Evolutionary conservation across 768 basidiomycete genomes (phyloP).

Genomic region (Tubosaeta brunneosetosa): DNA sequence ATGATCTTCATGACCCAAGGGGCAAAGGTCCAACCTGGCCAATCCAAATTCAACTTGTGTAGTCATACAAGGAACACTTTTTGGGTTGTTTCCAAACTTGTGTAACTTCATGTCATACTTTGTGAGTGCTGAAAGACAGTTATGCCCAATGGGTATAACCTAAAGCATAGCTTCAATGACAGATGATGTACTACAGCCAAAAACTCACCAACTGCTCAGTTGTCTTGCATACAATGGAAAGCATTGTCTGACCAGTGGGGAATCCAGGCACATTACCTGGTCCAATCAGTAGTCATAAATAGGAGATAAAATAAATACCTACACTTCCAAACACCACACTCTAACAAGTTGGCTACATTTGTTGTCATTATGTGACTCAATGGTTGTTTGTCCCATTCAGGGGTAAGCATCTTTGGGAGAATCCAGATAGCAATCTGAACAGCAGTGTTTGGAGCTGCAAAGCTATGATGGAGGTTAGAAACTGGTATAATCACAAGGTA

Average conservation of each 20-base stretch:
- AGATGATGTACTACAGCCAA: too few relatives aligned
- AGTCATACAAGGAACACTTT: background rate
- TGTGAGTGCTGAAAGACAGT: background rate
- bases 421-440: background rate
- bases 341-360: background rate
- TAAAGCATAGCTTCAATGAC: background rate
- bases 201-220: background rate
- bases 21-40: background rate
- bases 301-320: background rate
- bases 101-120: background rate
- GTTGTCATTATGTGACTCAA: background rate
- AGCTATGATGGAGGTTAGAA: background rate
- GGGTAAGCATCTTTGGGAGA: background rate
- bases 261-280: background rate
- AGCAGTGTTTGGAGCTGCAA: background rate
- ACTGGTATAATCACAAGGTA: background rate
- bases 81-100: background rate
- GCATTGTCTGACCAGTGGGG: background rate
- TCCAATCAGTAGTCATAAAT: background rate
- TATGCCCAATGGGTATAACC: background rate
- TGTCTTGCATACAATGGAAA: background rate
- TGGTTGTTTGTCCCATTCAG: background rate
- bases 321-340: background rate
- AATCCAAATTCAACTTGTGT: background rate
- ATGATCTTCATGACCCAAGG: background rate